Base-by-base conservation (phyloP, 352 stramenopile species). In the Phytophthora litchii region DNA sequence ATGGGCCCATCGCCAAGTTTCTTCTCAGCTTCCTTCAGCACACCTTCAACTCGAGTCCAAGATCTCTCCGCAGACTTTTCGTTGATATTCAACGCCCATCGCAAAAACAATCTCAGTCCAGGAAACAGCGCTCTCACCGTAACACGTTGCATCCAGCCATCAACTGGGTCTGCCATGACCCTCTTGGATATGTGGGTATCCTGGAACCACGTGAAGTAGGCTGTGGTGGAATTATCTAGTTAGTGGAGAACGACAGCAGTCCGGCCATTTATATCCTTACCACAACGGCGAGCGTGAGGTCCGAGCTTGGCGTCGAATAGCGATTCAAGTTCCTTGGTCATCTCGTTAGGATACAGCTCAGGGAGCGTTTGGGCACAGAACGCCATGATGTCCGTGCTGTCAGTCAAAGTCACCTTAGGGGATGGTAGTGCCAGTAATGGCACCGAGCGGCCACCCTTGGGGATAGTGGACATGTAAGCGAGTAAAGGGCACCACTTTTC, bases 401-500 rank as follows among this genome's bases (percentile, higher is more conserved):
- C 29, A 34, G 29, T 34, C 10, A 34, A 34, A 34, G 10, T 11
- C 29, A 11, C 29, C 3, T 34, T 34, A 3, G 40, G 29, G 0
- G 53, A 32, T 4, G 48, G 21, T 3, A 70, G 25, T 0, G 64
- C 64, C 13, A 87, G 60, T 21, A 89, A 40, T 13, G 79, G 79
- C 13, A 84, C 79, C 6, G 54, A 73, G 8, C 51, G 55, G 3
- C 76, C 79, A 9, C 74, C 79, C 9, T 83, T 76, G 13, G 74
- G 62, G 17, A 56, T 72, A 14, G 77, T 86, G n/a, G 63, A 63
- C 32, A 70, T 42, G 44, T 80, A 81, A 20, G 60, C 62, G 37
- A 89, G 66, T 47, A 83, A 29, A 8, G 76, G 72, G 0, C 68
- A 72, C 62, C 77, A 75, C 50, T 76, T 81, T 34, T 70, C 58